Percentiles rank a stretch among this genome's conserved stretches.
phyloP scores from a whole-genome alignment of 2,329 filamentous ascomycete species.

The Fusarium sp. region DNA sequence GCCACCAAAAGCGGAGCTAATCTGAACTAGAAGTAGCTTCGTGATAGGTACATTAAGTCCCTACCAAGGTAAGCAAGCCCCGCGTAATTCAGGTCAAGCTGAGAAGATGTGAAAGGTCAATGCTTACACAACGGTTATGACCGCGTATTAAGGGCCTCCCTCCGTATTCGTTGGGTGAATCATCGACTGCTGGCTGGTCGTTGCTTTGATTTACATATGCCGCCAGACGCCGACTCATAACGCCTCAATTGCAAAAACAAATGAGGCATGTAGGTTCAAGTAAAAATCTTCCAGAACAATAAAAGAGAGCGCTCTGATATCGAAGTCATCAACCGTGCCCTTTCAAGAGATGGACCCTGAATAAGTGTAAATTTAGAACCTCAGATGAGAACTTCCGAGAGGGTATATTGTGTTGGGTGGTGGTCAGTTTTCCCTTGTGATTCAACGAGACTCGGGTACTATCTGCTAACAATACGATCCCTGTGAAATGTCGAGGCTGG shows the following conservation, averaged over 20 bases:
- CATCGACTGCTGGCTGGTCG: neutral
- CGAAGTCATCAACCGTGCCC: neutral
- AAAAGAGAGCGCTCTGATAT: slow-evolving; percentile 16
- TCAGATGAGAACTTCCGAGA: slow-evolving; percentile 16
- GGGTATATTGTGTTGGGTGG: neutral
- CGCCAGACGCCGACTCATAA: neutral
- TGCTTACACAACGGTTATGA: slow-evolving; percentile 2
- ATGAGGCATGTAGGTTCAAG: slow-evolving; percentile 2
- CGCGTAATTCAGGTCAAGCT: neutral
- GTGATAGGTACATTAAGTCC: neutral
- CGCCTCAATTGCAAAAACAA: neutral
- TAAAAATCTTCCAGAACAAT: slow-evolving; percentile 30
- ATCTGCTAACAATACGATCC: neutral
- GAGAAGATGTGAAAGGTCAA: neutral
- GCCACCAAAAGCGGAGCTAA: neutral
- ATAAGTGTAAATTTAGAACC: slow-evolving; percentile 22
- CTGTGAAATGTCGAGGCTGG: neutral
- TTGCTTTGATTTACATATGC: slow-evolving; percentile 25
- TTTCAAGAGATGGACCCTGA: slow-evolving; percentile 13
- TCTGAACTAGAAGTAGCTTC: neutral
- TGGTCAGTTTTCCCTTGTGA: neutral
- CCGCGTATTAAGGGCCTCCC: neutral
- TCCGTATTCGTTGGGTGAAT: neutral
- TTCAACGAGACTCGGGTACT: neutral
- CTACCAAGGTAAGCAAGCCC: neutral